Conservation (phyloP, 1,284 basidiomycete genomes). For the Ustilago trichophora region DNA sequence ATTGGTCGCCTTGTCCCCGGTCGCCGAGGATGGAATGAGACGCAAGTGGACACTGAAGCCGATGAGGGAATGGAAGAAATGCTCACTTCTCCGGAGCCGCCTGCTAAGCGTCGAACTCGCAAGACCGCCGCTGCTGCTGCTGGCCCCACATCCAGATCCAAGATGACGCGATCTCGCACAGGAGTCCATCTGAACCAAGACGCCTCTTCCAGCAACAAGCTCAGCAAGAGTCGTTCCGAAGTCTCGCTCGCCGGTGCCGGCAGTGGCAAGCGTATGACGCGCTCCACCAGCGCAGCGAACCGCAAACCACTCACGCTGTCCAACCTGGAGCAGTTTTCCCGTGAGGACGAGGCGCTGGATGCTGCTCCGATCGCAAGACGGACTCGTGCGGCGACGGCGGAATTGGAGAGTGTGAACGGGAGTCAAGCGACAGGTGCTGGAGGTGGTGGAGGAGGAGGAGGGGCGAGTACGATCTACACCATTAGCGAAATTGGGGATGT, state of each 20-base stretch:
- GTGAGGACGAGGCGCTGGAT: not conserved
- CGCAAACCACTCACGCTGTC: slow-evolving; percentile 46
- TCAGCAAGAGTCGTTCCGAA: slow-evolving; percentile 23
- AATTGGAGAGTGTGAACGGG: slow-evolving; percentile 26
- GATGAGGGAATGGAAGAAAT: slow-evolving; percentile 9
- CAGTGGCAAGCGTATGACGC: slow-evolving; percentile 18
- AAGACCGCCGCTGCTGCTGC: slow-evolving; percentile 7
- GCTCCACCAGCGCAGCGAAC: slow-evolving; percentile 31
- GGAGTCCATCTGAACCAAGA: slow-evolving; percentile 2
- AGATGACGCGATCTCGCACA: slow-evolving; percentile 27
- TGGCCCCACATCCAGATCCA: slow-evolving; percentile 4
- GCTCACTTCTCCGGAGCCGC: slow-evolving; percentile 17
- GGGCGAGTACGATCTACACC: slow-evolving; percentile 39
- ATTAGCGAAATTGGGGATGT: slow-evolving; percentile 39
- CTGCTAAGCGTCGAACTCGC: slow-evolving; percentile 23
- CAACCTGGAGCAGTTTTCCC: slow-evolving; percentile 34
- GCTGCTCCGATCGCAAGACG: slow-evolving; percentile 33
- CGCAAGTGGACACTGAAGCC: slow-evolving; percentile 7
- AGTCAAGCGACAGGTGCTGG: slow-evolving; percentile 4
- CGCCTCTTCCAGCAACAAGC: too few species aligned
- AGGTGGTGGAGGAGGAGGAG: slow-evolving; percentile 4
- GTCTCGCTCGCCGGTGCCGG: not conserved
- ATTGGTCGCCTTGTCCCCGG: slow-evolving; percentile 44
- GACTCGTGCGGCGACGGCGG: slow-evolving; percentile 42
- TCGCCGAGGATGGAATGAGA: slow-evolving; percentile 29